Evolutionary conservation across 768 basidiomycete species (phyloP), one percentile per base, ranked within the genome.

Genomic region (Rhodotorula diobovata): DNA sequence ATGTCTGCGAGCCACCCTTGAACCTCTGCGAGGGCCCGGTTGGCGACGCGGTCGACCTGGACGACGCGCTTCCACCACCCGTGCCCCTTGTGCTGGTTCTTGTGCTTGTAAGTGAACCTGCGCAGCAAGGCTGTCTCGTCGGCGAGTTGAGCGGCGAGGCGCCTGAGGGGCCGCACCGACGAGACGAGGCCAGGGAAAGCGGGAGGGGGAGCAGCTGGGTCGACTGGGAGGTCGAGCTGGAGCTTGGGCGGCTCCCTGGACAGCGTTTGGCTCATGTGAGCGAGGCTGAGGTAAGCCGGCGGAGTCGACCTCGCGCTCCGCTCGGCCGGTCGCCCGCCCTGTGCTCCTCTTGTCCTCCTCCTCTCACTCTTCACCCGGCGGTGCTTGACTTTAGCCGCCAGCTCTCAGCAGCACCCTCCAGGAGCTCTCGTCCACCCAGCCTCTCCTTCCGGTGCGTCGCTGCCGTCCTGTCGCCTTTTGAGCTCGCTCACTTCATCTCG

Each of bases 61-160:
- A 69, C 54, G n/a, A 75, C 30, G 43, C 57, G 66, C 23, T 51
- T 59, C 73, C 73, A 75, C 73, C 73, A 75, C 16, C 53, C 39
- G 9, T 39, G 39, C 1, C 70, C 67, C 58, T 75, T 75, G 70
- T 66, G 64, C 55, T 75, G 73, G 35, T 75, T 75, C 67, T 71
- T 71, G 70, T 75, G 71, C 67, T 75, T 75, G 73, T 75, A 75
- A 20, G 70, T 66, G 67, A 75, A 71, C 50, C 73, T 63, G 32
- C 67, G 60, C 7, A 75, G 50, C 41, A 75, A 53, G 18, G 37
- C 16, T 0, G 53, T 37, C 54, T 75, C 73, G 37, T 71, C 70
- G 7, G 51, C 28, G 37, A 71, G 59, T 23, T 71, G 67, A 1
- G 45, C 9, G 21, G 53, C 35, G 37, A 56, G 25, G 20, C 73